A percentile compares a stretch with the other conserved stretches of the same genome.
Conservation (phyloP, 2,329 filamentous ascomycete genomes). For the Fusarium sp. region DNA sequence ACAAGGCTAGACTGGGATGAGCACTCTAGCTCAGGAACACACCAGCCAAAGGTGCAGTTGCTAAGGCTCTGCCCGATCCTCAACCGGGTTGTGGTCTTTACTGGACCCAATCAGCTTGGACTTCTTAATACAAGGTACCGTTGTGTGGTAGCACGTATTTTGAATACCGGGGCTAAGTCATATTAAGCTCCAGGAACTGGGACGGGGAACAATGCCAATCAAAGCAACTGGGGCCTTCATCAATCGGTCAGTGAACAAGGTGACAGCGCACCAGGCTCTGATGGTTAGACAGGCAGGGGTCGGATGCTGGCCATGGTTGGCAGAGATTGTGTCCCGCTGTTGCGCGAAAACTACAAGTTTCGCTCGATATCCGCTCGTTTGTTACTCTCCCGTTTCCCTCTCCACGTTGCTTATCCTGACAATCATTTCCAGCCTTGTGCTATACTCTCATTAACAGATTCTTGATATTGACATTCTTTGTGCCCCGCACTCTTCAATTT, state of each 20-base stretch:
- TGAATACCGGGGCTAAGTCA: conserved; percentile 43
- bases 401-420: conserved; percentile 42
- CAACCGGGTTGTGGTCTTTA: conserved; percentile 29
- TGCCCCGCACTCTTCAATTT: conserved; percentile 41
- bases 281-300: conserved; percentile 21
- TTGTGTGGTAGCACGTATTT: conserved; percentile 32
- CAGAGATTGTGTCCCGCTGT: conserved; percentile 43
- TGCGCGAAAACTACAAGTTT: conserved; percentile 50
- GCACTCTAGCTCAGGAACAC: conserved; percentile 45
- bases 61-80: conserved; percentile 38
- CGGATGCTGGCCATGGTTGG: conserved; percentile 7
- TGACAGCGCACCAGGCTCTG: conserved; percentile 43
- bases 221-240: conserved; percentile 23
- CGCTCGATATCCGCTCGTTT: conserved; percentile 32
- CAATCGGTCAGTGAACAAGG: conserved; percentile 29
- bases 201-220: conserved; percentile 36
- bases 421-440: conserved; percentile 37
- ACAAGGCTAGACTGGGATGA: conserved; percentile 34
- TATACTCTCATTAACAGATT: conserved; percentile 37
- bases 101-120: conserved; percentile 41
- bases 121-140: conserved; percentile 46
- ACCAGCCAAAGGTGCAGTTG: conserved; percentile 46
- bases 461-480: conserved; percentile 30
- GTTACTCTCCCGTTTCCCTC: conserved; percentile 23
- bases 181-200: conserved; percentile 33